These are phyloP conservation scores for Globomyces sp. DNA, from an alignment of 371 early-diverging fungal genomes.

Conservation along the genomic window DNA sequence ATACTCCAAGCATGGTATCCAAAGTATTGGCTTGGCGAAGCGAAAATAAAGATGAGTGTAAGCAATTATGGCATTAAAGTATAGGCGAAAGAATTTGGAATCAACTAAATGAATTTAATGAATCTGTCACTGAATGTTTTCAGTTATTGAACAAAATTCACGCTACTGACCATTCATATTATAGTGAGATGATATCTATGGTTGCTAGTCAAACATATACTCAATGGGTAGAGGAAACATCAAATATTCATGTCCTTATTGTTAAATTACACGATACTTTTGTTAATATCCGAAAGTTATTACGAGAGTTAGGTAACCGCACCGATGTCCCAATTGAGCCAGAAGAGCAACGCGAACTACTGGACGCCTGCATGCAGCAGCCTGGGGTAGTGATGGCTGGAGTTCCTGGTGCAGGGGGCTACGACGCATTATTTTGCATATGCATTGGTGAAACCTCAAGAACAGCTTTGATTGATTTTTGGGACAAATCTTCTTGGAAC, in stretches of 20 bases:
- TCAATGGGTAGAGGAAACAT: too few species aligned
- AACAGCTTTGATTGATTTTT: not conserved
- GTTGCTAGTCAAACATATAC: too few species aligned
- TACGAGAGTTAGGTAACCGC: constrained; percentile 70
- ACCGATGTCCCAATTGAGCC: constrained; percentile 91
- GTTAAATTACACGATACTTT: too few species aligned
- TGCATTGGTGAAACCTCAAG: constrained; percentile 29
- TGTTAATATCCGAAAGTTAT: constrained; percentile 46
- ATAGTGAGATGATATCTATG: too few species aligned
- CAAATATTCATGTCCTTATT: too few species aligned
- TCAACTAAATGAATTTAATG: not conserved
- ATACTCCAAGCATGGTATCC: constrained; percentile 89
- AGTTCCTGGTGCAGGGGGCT: constrained; percentile 97
- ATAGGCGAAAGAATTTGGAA: not conserved
- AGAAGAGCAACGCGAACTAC: constrained; percentile 71
- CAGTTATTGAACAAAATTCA: not conserved
- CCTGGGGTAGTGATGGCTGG: constrained; percentile 88
- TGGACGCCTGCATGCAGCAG: constrained; percentile 71
- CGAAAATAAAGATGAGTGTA: not conserved
- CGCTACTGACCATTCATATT: not conserved
- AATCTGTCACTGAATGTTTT: not conserved
- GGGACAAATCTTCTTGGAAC: not conserved
- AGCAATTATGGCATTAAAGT: not conserved
- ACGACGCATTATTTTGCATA: constrained; percentile 93
- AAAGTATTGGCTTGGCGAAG: constrained; percentile 83